Evolutionary conservation across 306 rosid genomes (phyloP), one percentile per base, ranked within the genome.

Genomic region (Malus orientalis): DNA sequence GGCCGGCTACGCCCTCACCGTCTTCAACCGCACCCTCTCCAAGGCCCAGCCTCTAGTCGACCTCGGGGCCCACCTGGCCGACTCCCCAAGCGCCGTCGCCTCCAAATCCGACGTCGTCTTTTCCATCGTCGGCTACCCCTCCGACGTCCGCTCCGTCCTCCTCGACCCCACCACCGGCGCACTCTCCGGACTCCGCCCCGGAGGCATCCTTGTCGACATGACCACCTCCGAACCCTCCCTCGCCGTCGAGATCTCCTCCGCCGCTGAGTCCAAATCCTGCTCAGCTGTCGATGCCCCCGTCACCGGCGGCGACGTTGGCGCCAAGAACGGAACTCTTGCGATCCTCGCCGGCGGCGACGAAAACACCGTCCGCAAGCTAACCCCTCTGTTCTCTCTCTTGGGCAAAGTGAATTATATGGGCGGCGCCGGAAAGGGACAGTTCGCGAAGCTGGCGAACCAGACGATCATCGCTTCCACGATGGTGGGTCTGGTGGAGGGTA

Each of bases 381-480:
- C 22, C 0, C 94, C 97, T 0, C 45, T 94, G 2, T 87, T 94
- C 16, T 54, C 83, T 3, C 73, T 76, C 3, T 4, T 94, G 70
- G 98, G 98, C 20, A 94, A 94, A 23, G 95, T 91, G 74, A 91
- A 87, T 65, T 90, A 87, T 88, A 91, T 94, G 98, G 98, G 97
- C 6, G 78, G 74, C 19, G 85, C 88, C 12, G 98, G 98, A 11
- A 88, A 93, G 67, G 98, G 98, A 32, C 98, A 94, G 71, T 91
- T 87, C 81, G 96, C 97, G 33, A 94, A 94, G 83, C 88, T 91
- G 3, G 97, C 94, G 63, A 94, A 94, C 78, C 98, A 94, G 82
- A 73, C 88, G 18, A 85, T 93, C 19, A 85, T 91, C 19, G 92
- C 88, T 16, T 88, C 97, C 49, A 86, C 93, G 12, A 88, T 94